phyloP scores from a whole-genome alignment of 257 asterid genomes.

The Gentiana macrophylla region DNA sequence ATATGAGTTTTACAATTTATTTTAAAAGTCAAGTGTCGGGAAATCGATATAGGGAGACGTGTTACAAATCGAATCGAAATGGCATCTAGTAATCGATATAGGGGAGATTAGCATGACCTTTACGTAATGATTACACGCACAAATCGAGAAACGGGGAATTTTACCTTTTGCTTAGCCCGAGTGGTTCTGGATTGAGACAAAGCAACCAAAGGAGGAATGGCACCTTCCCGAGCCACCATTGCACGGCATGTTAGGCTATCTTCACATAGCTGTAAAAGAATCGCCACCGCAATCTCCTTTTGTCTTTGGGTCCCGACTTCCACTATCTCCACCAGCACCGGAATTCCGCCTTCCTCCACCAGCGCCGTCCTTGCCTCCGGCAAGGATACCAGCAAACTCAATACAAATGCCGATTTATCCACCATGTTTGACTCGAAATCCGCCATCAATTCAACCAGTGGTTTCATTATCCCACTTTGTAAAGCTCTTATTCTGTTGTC shows the following conservation, averaged over 20 bases:
- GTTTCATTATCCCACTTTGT: slow-evolving; percentile 80
- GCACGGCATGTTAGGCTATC: slow-evolving; percentile 49
- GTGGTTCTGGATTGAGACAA: slow-evolving; percentile 83
- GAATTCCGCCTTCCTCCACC: slow-evolving; percentile 92
- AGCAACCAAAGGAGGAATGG: slow-evolving; percentile 90
- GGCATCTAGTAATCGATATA: too few species aligned
- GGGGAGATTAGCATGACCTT: too few species aligned
- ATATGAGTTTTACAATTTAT: too few species aligned
- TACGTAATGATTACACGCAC: too few species aligned
- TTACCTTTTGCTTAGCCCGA: slow-evolving; percentile 92
- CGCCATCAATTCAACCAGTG: slow-evolving; percentile 84
- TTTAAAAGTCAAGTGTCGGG: too few species aligned
- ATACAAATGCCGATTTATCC: slow-evolving; percentile 74
- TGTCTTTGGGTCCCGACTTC: slow-evolving; percentile 87
- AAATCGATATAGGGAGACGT: too few species aligned
- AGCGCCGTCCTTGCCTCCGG: slow-evolving; percentile 64
- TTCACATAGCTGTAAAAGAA: slow-evolving; percentile 47
- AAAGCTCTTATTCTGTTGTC: slow-evolving; percentile 70
- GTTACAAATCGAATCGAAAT: too few species aligned
- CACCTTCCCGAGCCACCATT: slow-evolving; percentile 98
- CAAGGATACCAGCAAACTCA: slow-evolving; percentile 46
- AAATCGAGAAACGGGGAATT: background rate
- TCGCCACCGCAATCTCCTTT: slow-evolving; percentile 71
- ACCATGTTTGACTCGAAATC: slow-evolving; percentile 89
- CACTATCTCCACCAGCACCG: slow-evolving; percentile 82